These are phyloP conservation scores for Kondoa malvinella DNA, from an alignment of 768 basidiomycete genomes.

Conservation along the genomic window DNA sequence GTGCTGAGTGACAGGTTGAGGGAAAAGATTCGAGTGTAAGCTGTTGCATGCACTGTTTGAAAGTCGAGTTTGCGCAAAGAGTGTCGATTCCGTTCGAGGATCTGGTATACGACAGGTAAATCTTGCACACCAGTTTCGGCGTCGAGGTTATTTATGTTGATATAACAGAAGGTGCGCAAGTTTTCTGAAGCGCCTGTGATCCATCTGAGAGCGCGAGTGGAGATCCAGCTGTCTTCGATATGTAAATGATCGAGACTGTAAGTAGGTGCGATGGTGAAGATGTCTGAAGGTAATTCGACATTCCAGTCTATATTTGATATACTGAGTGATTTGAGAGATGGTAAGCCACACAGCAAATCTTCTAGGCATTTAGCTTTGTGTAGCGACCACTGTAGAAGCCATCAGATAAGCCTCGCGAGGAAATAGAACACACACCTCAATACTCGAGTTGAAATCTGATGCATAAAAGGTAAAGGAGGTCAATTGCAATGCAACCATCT, in stretches of 20 bases:
- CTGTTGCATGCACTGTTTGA: not conserved
- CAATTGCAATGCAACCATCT: not conserved
- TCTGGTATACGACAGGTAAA: not conserved
- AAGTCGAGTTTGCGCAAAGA: not conserved
- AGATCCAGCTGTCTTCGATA: not conserved
- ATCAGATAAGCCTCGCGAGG: not conserved
- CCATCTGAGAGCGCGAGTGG: not conserved
- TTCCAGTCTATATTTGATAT: not conserved
- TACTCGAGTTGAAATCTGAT: not conserved
- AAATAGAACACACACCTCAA: not conserved
- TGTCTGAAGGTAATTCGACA: not conserved
- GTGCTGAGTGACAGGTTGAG: not conserved
- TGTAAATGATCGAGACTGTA: not conserved
- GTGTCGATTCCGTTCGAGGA: not conserved
- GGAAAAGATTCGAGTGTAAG: not conserved
- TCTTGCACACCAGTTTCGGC: not conserved
- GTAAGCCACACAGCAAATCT: not conserved
- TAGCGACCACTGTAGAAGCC: not conserved
- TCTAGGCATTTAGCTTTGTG: not conserved
- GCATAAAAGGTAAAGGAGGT: not conserved
- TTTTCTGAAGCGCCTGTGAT: not conserved
- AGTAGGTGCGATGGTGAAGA: not conserved
- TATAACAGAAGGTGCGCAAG: not conserved
- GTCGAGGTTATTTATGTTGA: not conserved
- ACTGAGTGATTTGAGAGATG: not conserved